Evolutionary conservation across 2,329 filamentous ascomycete genomes (phyloP), one percentile per base, ranked within the genome.

Genomic region (Anisogramma anomala): DNA sequence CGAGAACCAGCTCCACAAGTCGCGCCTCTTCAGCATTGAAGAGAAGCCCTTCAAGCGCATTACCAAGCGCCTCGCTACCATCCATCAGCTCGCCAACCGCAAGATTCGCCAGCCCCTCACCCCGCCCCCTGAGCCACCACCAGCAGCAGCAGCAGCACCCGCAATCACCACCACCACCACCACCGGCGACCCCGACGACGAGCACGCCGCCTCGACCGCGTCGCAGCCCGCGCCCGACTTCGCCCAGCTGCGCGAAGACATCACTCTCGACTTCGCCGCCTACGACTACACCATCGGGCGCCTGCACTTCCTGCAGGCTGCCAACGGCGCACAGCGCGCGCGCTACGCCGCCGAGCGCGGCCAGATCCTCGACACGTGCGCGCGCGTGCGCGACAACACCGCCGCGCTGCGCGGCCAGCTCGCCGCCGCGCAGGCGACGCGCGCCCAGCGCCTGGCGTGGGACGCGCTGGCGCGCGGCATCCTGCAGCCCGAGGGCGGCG

Each of bases 41-140:
- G 85, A 94, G 57, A 87, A 87, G 44, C 86, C 87, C 1, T 95
- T 94, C 67, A 85, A 85, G 59, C 82, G 88, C 46, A 78, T 95
- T 45, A 84, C 84, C 17, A 87, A 87, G 62, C 81, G 84, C 23
- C 74, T 96, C 7, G 70, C 84, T 4, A 71, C 74, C 17, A 74
- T 82, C 13, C 75, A 77, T 40, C 76, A 80, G 15, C 69, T 85
- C 22, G 68, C 82, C 14, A 65, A 69, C 45, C 53, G 59, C 7
- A 56, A 53, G 39, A 67, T 68, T 33, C 69, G 67, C 32, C 69
- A 74, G 26, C 68, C 76, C 4, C 71, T 73, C 14, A 82, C 81
- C 2, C 81, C 82, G 35, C 80, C 81, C 3, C 79, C 79, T 4
- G 80, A 85, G 31, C 15, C 22, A 17, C 15, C 31, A 25, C 30